phyloP scores from a whole-genome alignment of 768 basidiomycete species.

The Leccinum rimulosum region DNA sequence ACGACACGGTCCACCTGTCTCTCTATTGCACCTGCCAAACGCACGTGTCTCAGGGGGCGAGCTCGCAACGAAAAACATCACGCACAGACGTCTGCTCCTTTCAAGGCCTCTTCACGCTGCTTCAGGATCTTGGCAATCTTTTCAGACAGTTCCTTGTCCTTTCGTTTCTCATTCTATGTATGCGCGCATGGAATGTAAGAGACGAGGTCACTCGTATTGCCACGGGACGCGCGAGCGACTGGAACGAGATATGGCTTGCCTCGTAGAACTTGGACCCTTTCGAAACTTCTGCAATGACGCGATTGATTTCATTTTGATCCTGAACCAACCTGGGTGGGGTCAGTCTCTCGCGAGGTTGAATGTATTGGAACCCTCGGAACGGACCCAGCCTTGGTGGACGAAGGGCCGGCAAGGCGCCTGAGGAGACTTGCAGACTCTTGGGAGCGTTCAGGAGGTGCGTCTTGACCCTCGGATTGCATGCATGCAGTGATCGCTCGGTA shows the following conservation, averaged over 20 bases:
- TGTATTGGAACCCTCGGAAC: slow-evolving; percentile 21
- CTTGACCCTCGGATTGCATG: slow-evolving; percentile 22
- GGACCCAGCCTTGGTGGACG: slow-evolving; percentile 86
- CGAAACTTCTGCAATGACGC: slow-evolving; percentile 84
- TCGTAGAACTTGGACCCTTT: slow-evolving; percentile 94
- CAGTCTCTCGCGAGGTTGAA: slow-evolving; percentile 1
- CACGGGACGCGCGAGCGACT: background rate
- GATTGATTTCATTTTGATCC: slow-evolving; percentile 83
- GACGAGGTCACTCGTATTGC: slow-evolving; percentile 1
- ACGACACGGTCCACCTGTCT: slow-evolving; percentile 68
- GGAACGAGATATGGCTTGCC: slow-evolving; percentile 36
- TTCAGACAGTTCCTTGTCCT: slow-evolving; percentile 80
- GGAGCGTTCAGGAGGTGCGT: slow-evolving; percentile 38
- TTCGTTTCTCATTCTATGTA: slow-evolving; percentile 80
- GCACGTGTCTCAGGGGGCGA: background rate
- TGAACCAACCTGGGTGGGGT: slow-evolving; percentile 52
- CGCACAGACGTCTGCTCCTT: slow-evolving; percentile 56
- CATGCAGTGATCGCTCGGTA: background rate
- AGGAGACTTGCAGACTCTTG: slow-evolving; percentile 70
- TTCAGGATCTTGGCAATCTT: slow-evolving; percentile 70
- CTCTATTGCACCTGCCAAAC: slow-evolving; percentile 56
- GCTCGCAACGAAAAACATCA: slow-evolving; percentile 4
- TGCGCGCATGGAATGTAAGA: background rate
- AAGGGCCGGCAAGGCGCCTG: slow-evolving; percentile 82
- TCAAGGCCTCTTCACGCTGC: slow-evolving; percentile 56